phyloP scores from a whole-genome alignment of 148 eudicot species.

The Mesembryanthemum crystallinum region DNA sequence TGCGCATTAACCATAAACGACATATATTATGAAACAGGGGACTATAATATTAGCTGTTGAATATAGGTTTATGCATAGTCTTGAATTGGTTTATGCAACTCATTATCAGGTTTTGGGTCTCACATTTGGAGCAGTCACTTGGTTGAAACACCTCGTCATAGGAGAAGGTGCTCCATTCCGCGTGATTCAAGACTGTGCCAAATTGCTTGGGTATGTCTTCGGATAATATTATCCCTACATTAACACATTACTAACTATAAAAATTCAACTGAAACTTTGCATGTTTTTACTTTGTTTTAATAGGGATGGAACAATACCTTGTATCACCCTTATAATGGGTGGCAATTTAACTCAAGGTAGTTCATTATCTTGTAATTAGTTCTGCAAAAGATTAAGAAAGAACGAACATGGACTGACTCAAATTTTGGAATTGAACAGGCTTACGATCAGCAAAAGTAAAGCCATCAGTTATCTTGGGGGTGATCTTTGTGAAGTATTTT shows the following conservation, averaged over 20 bases:
- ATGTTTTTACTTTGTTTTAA: slow-evolving; percentile 10
- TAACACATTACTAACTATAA: not conserved
- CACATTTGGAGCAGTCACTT: slow-evolving; percentile 54
- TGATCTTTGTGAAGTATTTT: slow-evolving; percentile 54
- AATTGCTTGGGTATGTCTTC: slow-evolving; percentile 67
- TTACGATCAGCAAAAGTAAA: slow-evolving; percentile 42
- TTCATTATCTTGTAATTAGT: not conserved
- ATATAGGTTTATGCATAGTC: not conserved
- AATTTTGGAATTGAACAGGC: slow-evolving; percentile 43
- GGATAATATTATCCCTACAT: not conserved
- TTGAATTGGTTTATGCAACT: not conserved
- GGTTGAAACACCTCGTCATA: slow-evolving; percentile 60
- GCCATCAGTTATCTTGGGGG: slow-evolving; percentile 34
- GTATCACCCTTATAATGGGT: slow-evolving; percentile 79
- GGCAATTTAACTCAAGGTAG: slow-evolving; percentile 82
- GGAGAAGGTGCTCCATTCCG: slow-evolving; percentile 73
- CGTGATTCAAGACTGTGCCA: slow-evolving; percentile 67
- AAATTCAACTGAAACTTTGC: not conserved
- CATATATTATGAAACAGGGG: no score
- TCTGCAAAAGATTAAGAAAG: not conserved
- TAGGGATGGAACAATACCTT: slow-evolving; percentile 72
- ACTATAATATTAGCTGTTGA: not conserved
- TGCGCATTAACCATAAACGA: no score
- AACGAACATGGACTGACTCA: not conserved
- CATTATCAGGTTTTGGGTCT: slow-evolving; percentile 62